Percentiles rank a stretch among this genome's conserved stretches.
Conservation (phyloP, 78 protist genomes). For the Planoprotostelium fungivorum region DNA sequence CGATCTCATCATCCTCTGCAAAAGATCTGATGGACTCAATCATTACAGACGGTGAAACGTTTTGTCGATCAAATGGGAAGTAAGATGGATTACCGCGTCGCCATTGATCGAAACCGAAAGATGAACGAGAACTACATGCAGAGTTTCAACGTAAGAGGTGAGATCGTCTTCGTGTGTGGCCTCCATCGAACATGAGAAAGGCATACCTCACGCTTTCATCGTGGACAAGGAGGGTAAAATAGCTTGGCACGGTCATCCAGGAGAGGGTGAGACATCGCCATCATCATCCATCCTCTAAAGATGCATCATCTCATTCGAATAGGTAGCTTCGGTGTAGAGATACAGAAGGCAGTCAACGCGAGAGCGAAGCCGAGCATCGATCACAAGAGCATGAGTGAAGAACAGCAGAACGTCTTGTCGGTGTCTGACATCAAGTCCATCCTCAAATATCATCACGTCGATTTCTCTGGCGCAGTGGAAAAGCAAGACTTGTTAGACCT, state of each 20-base stretch:
- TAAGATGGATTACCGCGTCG: background rate
- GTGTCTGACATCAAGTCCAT: background rate
- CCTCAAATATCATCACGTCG: background rate
- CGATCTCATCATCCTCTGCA: too few relatives aligned
- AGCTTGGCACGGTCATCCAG: background rate
- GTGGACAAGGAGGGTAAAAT: background rate
- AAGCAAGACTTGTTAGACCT: background rate
- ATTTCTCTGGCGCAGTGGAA: background rate
- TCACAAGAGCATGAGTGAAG: background rate
- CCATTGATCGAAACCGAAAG: background rate
- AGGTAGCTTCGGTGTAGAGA: background rate
- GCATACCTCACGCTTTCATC: background rate
- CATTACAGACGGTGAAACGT: background rate
- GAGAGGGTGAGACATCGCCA: background rate
- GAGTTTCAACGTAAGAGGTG: background rate
- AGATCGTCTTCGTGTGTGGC: background rate
- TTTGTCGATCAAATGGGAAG: background rate
- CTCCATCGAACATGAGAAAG: background rate
- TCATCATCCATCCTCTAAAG: too few relatives aligned
- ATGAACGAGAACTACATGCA: background rate
- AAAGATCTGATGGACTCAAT: too few relatives aligned
- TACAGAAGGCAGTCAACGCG: background rate
- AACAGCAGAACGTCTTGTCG: background rate
- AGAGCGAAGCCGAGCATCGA: background rate
- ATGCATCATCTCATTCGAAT: background rate